phyloP scores from a whole-genome alignment of 805 yeast genomes.

The Komagataella pseudopastoris region DNA sequence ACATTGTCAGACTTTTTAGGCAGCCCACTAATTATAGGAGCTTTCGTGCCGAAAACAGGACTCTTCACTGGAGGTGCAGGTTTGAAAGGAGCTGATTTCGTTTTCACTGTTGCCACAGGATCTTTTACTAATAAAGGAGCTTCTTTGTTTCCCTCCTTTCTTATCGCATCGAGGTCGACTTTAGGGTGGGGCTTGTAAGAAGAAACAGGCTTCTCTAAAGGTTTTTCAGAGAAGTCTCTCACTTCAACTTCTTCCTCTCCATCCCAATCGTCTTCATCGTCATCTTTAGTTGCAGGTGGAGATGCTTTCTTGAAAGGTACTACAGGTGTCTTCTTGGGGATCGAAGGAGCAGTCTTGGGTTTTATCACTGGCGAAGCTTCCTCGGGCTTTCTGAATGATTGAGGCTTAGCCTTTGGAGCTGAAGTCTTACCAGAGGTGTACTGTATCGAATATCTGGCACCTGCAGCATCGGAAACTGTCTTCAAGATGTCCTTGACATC shows the following conservation, averaged over 20 bases:
- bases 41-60: conserved; percentile 22
- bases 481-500: conserved; percentile 63
- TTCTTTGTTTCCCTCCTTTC: conserved; percentile 31
- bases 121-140: conserved; percentile 6
- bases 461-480: conserved; percentile 82
- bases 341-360: conserved; percentile 17
- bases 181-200: conserved; percentile 51
- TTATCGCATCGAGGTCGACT: conserved; percentile 42
- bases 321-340: conserved; percentile 5
- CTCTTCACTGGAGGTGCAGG: conserved; percentile 9
- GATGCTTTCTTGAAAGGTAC: conserved; percentile 2
- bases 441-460: conserved; percentile 82
- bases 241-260: conserved; percentile 46
- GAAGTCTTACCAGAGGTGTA: conserved; percentile 10
- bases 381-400: conserved; percentile 22
- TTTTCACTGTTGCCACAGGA: conserved; percentile 1
- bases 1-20: conserved; percentile 26
- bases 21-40: conserved; percentile 14
- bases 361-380: conserved; percentile 10
- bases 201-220: conserved; percentile 39
- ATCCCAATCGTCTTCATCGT: conserved; percentile 57
- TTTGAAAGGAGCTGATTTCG: conserved; percentile 23
- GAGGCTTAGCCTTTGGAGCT: conserved; percentile 11
- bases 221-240: conserved; percentile 35
- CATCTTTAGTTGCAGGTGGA: conserved; percentile 3